phyloP scores from a whole-genome alignment of 2,329 filamentous ascomycete species.

The Penicillium sp. region DNA sequence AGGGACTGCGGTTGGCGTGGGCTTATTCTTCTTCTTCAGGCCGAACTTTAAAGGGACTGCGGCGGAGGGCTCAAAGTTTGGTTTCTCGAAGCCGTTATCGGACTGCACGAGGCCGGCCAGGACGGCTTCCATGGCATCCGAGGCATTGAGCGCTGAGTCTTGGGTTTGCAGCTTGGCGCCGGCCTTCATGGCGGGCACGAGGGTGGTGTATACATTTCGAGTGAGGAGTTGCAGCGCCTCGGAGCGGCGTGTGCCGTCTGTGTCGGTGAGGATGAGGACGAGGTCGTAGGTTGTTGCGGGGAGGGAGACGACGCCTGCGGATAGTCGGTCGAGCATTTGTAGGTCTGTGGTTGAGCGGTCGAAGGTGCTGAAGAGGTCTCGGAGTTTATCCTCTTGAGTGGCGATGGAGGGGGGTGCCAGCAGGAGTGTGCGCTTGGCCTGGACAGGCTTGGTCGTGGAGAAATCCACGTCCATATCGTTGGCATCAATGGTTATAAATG shows the following conservation, averaged over 20 bases:
- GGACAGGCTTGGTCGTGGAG: conserved; percentile 27
- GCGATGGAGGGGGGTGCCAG: conserved; percentile 89
- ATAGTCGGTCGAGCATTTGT: conserved; percentile 95
- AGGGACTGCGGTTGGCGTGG: conserved; percentile 12
- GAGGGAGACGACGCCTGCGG: conserved; percentile 74
- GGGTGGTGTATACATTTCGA: conserved; percentile 63
- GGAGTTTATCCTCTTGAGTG: conserved; percentile 75
- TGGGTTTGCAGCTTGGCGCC: conserved; percentile 63
- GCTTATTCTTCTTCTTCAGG: conserved; percentile 54
- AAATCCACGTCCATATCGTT: conserved; percentile 52
- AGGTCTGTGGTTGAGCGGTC: conserved; percentile 78
- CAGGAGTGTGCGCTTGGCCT: conserved; percentile 64
- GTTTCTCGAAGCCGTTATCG: conserved; percentile 67
- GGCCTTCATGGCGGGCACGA: conserved; percentile 68
- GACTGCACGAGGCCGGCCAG: conserved; percentile 23
- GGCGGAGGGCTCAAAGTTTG: conserved; percentile 56
- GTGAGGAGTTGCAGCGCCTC: conserved; percentile 65
- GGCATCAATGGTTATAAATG: conserved; percentile 54
- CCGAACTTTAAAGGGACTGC: conserved; percentile 64
- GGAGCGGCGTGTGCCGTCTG: conserved; percentile 60
- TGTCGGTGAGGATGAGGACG: conserved; percentile 78
- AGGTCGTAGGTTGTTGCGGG: conserved; percentile 76
- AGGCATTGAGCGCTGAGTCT: conserved; percentile 54
- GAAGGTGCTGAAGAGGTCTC: conserved; percentile 66
- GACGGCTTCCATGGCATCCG: conserved; percentile 33